Base-by-base conservation (phyloP, 805 yeast species). In the Barnettozyma sp. region DNA sequence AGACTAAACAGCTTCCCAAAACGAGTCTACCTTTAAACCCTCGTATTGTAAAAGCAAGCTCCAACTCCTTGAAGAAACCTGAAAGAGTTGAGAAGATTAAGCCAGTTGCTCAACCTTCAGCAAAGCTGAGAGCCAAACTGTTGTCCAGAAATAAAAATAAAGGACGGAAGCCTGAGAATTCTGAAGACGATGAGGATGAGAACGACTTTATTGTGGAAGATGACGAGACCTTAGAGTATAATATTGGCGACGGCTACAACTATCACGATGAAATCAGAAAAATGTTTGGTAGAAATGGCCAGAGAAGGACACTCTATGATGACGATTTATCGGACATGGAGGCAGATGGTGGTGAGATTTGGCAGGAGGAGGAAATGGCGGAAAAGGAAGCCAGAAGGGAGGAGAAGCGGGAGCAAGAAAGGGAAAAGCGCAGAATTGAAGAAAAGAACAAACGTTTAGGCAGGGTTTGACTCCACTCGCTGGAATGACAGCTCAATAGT, bases 221-320 rank as follows among this genome's bases (percentile, higher is more conserved):
- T 22, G 56, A 44, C 14, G 44, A 39, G 6, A 40, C 41, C 9
- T 30, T 39, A 33, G 27, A 32, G 30, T 40, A 29, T 6, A 65
- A 57, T 6, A 58, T 54, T 4, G 86, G 77, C 4, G 83, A 82
- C 45, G 83, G n/a, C n/a, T n/a, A n/a, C n/a, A n/a, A n/a, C n/a
- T n/a, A 84, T 48, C 63, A 90, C 29, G 87, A 82, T 44, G 95
- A 87, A 56, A 88, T 90, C 31, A 86, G 96, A 96, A 73, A 78
- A 14, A 71, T 90, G 58, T 82, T 88, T 57, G 79, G 76, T 51
- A 68, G 73, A 39, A 85, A 87, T 4, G 68, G 68, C 40, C 65
- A 63, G 1, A 58, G 66, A 28, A 68, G 65, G 42, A 54, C 63
- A 19, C 58, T 60, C 24, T 63, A 67, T 34, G 66, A 68, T 35